Conservation (phyloP, 305 asterid species). For the Plantago lanceolata region DNA sequence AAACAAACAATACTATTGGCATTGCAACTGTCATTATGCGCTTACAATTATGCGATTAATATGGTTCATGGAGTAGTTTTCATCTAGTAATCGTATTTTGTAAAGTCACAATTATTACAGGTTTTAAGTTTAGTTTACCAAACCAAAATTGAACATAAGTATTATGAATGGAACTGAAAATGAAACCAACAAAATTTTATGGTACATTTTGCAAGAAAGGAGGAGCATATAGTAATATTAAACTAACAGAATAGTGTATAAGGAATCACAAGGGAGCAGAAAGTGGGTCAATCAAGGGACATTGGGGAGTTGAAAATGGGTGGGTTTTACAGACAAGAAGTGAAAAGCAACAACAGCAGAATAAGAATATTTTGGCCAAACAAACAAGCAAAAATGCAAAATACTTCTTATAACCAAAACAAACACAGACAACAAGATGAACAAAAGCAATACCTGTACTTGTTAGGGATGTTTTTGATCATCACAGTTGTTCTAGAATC, state of each 20-base stretch:
- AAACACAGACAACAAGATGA: slow-evolving; percentile 4
- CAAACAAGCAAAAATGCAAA: slow-evolving; percentile 29
- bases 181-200: too few relatives aligned
- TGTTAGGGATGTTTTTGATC: slow-evolving; percentile 96
- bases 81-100: too few relatives aligned
- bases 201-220: too few relatives aligned
- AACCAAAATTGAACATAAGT: too few relatives aligned
- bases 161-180: background rate
- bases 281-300: slow-evolving; percentile 13
- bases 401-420: background rate
- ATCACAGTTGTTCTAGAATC: slow-evolving; percentile 90
- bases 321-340: slow-evolving; percentile 14
- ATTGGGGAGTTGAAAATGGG: slow-evolving; percentile 1
- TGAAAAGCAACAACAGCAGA: background rate
- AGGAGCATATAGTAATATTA: too few relatives aligned
- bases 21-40: too few relatives aligned
- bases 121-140: too few relatives aligned
- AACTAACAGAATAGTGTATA: too few relatives aligned
- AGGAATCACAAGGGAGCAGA: slow-evolving; percentile 8
- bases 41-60: too few relatives aligned
- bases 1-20: too few relatives aligned
- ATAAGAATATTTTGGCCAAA: slow-evolving; percentile 34
- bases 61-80: too few relatives aligned
- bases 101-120: too few relatives aligned
- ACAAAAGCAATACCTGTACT: slow-evolving; percentile 62